These are phyloP conservation scores for Coemansia sp. DNA, from an alignment of 192 early-diverging fungal genomes.

Conservation along the genomic window DNA sequence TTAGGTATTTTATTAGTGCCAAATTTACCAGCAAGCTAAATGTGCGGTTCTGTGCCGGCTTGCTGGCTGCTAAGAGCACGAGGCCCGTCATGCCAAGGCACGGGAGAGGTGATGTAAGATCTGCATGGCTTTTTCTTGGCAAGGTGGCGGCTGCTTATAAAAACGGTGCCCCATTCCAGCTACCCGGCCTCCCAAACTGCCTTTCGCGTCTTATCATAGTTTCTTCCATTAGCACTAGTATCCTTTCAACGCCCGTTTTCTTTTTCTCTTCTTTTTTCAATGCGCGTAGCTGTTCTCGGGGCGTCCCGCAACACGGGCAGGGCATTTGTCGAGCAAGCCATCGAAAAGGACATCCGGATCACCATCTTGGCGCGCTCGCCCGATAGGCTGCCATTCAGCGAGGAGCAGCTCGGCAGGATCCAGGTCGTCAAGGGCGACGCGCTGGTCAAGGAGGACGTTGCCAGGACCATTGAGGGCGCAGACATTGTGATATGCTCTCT, in stretches of 20 bases:
- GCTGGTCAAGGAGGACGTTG: conserved; percentile 22
- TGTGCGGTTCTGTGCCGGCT: neutral
- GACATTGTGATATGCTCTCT: conserved; percentile 43
- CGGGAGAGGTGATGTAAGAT: neutral
- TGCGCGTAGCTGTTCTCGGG: conserved; percentile 35
- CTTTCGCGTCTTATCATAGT: neutral
- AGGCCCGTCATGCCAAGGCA: neutral
- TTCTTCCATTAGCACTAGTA: neutral
- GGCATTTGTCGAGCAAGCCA: conserved; percentile 36
- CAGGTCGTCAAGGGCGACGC: conserved; percentile 49
- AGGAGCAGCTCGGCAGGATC: conserved; percentile 33
- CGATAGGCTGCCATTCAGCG: conserved; percentile 37
- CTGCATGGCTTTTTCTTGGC: neutral
- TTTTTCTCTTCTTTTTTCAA: neutral
- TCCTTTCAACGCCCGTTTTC: neutral
- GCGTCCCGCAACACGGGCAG: conserved; percentile 42
- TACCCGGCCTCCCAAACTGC: neutral
- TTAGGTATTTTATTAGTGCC: neutral
- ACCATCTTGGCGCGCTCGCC: conserved; percentile 43
- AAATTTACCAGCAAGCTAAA: neutral
- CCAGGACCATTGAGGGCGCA: conserved; percentile 29
- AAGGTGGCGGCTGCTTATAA: neutral
- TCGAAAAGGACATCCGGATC: conserved; percentile 17
- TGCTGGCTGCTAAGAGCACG: neutral
- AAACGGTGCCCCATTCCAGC: neutral